A percentile compares a stretch with the other conserved stretches of the same genome.
These are phyloP conservation scores for Arabidopsis suecica DNA, from an alignment of 345 rosid species.

Conservation along the genomic window DNA sequence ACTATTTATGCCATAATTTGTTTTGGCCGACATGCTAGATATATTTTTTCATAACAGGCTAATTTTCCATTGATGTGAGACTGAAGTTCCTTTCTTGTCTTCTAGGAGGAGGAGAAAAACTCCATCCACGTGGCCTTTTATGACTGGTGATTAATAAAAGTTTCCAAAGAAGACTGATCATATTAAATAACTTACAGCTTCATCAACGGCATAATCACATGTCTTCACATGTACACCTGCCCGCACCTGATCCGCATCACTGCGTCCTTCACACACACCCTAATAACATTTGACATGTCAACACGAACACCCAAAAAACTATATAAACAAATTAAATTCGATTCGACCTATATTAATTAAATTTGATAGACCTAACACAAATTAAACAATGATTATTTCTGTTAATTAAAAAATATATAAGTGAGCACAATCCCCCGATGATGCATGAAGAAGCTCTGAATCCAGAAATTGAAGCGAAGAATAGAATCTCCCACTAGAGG, in stretches of 20 bases:
- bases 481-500: constrained; percentile 16
- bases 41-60: neutral
- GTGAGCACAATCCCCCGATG: constrained; percentile 41
- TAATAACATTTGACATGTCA: constrained; percentile 34
- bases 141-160: neutral
- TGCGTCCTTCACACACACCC: neutral
- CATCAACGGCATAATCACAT: constrained; percentile 35
- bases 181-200: constrained; percentile 30
- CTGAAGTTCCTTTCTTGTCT: constrained; percentile 19
- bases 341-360: constrained; percentile 4
- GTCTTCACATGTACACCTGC: constrained; percentile 43
- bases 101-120: neutral
- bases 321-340: neutral
- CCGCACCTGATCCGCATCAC: constrained; percentile 39
- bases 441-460: constrained; percentile 49
- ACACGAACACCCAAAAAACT: constrained; percentile 27
- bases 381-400: constrained; percentile 2
- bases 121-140: neutral
- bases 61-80: neutral
- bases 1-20: neutral
- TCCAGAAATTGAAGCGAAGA: constrained; percentile 36
- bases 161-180: constrained; percentile 7
- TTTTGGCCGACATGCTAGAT: constrained; percentile 1
- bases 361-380: neutral
- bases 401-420: constrained; percentile 1